Conservation (phyloP, 352 stramenopile species). For the Aphanomyces astaci region DNA sequence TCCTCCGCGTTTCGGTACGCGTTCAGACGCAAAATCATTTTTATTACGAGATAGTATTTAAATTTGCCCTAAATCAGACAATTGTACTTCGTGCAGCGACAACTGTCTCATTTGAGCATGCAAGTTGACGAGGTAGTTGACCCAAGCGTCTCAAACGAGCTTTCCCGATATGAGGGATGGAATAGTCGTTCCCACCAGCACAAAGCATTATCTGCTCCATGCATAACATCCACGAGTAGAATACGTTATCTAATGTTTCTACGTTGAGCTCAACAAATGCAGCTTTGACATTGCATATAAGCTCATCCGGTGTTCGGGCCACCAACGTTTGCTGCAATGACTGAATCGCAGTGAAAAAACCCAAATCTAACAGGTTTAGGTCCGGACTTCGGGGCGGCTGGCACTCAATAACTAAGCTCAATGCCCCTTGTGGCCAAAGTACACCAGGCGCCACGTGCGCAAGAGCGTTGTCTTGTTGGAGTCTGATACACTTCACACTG, state of each 20-base stretch:
- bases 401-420: background rate
- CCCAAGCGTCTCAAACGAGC: too few relatives aligned
- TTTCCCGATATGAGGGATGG: background rate
- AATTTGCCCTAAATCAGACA: too few relatives aligned
- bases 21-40: too few relatives aligned
- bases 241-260: background rate
- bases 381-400: constrained; percentile 30
- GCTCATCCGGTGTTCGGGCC: background rate
- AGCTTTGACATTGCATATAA: background rate
- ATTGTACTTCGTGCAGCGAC: too few relatives aligned
- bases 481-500: background rate
- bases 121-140: too few relatives aligned
- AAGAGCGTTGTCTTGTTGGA: background rate
- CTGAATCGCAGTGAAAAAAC: constrained; percentile 28
- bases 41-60: too few relatives aligned
- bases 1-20: too few relatives aligned
- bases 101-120: too few relatives aligned
- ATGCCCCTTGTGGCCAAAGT: background rate
- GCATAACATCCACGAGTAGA: background rate
- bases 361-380: constrained; percentile 29
- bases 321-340: background rate
- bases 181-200: background rate
- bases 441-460: background rate
- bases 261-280: background rate
- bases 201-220: background rate